Base-by-base conservation (phyloP, 2,329 filamentous ascomycete species). In the Grosmannia serpens region DNA sequence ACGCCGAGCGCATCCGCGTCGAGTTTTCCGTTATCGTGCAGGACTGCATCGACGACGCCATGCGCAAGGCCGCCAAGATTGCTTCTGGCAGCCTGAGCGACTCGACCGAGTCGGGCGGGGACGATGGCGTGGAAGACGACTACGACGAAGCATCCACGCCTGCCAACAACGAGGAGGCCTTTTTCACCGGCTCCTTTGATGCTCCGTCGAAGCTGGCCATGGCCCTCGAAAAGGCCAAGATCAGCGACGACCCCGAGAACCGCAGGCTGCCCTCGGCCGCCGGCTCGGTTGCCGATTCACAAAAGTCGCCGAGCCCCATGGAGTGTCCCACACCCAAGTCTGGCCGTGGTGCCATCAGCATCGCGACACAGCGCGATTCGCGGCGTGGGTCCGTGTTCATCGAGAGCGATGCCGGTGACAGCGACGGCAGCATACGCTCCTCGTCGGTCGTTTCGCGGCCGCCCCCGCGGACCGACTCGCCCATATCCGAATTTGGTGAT, bases 21-120 rank as follows among this genome's bases (percentile, higher is more conserved):
- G 94, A 99, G 67, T 95, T 96, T 67, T 88, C 92, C 31, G 83
- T 95, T 29, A 79, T 96, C 59, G 92, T 99, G 2, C 90, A 97
- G 67, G 90, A 96, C 66, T 99, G 94, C 69, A 96, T 99, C 56
- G 87, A 95, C 61, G 91, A 90, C 62, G 94, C 94, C 10, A 81
- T 97, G 72, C 83, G 83, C 63, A 96, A 97, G 71, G 91, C 94
- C 57, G 88, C 89, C 58, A 86, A 86, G 55, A 92, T 96, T 64
- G 90, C 90, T 52, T 85, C 89, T 50, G 92, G 92, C 13, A 84
- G 91, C 56, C 74, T 95, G 20, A 92, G 87, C 63, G 91, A 95
- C 67, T 92, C 89, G 1, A 77, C 80, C 29, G 82, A 83, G 52
- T 80, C 80, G 8, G 81, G 83, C 54, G 82, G 82, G 24, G 73